Conservation (phyloP, 1,284 basidiomycete genomes). For the Irpex sp. region DNA sequence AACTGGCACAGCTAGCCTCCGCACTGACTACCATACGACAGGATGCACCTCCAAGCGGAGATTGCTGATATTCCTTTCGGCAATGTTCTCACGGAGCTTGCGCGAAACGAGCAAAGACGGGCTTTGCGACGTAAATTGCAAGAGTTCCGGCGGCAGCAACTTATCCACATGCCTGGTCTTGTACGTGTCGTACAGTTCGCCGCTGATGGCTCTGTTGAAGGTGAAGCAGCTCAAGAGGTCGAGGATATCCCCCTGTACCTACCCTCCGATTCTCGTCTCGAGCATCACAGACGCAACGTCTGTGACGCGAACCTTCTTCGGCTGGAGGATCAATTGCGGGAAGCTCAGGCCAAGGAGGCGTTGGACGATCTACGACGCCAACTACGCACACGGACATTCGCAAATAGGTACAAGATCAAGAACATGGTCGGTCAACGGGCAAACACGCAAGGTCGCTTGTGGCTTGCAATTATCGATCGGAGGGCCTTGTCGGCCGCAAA, state of each 20-base stretch:
- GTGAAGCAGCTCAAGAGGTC: background rate
- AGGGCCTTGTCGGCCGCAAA: background rate
- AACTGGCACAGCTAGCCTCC: background rate
- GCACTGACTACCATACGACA: background rate
- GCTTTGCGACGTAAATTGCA: slow-evolving; percentile 3
- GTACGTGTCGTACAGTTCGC: background rate
- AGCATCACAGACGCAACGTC: background rate
- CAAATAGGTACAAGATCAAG: slow-evolving; percentile 25
- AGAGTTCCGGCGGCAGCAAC: slow-evolving; percentile 3
- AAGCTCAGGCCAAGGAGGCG: slow-evolving; percentile 23
- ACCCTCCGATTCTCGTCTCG: slow-evolving; percentile 3
- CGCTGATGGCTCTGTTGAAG: background rate
- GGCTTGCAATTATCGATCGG: background rate
- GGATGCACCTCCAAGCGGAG: background rate
- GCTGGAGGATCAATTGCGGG: slow-evolving; percentile 26
- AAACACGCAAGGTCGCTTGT: slow-evolving; percentile 18
- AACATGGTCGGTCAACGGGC: slow-evolving; percentile 24
- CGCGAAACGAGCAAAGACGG: slow-evolving; percentile 6
- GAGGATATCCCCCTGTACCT: slow-evolving; percentile 9
- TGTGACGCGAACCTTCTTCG: background rate
- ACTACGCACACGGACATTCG: slow-evolving; percentile 21
- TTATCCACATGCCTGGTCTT: slow-evolving; percentile 12
- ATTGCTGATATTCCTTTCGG: background rate
- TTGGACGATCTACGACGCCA: slow-evolving; percentile 27
- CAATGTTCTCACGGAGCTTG: background rate